Conservation (phyloP, 768 basidiomycete species). For the Suillus subluteus region DNA sequence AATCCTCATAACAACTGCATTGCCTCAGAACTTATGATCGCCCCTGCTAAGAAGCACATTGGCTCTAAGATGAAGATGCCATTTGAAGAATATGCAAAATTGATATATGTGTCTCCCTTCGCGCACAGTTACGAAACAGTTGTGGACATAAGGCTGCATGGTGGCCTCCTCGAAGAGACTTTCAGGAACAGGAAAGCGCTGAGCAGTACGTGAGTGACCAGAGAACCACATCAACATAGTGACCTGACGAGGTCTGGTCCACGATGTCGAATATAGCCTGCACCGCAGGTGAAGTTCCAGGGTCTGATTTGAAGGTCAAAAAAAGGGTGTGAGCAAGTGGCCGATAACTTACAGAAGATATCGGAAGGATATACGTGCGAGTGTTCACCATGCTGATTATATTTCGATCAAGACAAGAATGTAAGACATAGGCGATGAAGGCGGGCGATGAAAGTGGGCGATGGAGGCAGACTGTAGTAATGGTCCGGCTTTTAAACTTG, state of each 20-base stretch:
- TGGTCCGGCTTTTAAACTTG: background rate
- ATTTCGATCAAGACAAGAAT: no score
- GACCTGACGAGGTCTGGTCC: conserved; percentile 6
- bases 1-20: background rate
- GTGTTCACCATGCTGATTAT: conserved; percentile 6
- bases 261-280: conserved; percentile 10
- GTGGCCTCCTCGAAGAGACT: no score
- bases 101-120: background rate
- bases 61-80: conserved; percentile 5
- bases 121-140: no score
- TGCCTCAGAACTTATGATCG: no score
- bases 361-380: conserved; percentile 1
- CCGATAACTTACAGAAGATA: conserved; percentile 3
- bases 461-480: background rate
- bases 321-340: background rate
- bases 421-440: no score
- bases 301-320: conserved; percentile 6
- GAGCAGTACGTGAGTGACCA: background rate
- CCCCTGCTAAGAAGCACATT: conserved; percentile 7
- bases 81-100: conserved; percentile 18
- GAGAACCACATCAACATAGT: conserved; percentile 7
- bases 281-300: conserved; percentile 9
- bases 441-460: background rate
- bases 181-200: no score
- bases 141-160: no score